phyloP scores from a whole-genome alignment of 164 flowering plant species.

The Magnolia changhungtana region DNA sequence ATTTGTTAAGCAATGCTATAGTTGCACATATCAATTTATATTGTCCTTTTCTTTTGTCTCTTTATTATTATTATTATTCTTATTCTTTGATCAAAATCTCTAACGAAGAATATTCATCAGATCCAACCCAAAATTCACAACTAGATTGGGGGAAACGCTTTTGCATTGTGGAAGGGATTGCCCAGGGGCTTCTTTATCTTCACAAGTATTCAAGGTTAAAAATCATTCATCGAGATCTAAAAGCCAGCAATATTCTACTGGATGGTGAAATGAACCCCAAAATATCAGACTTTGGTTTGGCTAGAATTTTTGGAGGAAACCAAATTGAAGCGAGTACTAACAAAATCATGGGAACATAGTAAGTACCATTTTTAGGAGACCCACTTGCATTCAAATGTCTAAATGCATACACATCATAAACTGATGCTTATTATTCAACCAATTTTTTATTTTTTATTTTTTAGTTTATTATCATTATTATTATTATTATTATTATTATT shows the following conservation, averaged over 20 bases:
- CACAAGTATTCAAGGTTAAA: slow-evolving; percentile 48
- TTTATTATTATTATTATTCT: too few species aligned
- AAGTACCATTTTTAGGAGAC: slow-evolving; percentile 8
- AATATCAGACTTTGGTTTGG: slow-evolving; percentile 54
- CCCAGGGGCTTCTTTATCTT: slow-evolving; percentile 51
- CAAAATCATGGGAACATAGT: slow-evolving; percentile 36
- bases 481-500: too few species aligned
- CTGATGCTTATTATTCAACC: too few species aligned
- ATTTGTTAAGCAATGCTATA: too few species aligned
- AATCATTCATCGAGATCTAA: slow-evolving; percentile 56
- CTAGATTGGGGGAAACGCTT: slow-evolving; percentile 25
- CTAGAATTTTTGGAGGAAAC: slow-evolving; percentile 30
- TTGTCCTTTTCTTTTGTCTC: too few species aligned
- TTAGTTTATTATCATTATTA: too few species aligned
- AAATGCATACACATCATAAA: too few species aligned
- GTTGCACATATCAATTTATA: too few species aligned
- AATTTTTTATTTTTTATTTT: too few species aligned
- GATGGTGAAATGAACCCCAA: slow-evolving; percentile 43
- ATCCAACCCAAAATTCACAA: not conserved
- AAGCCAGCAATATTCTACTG: slow-evolving; percentile 47
- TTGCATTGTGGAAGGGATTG: slow-evolving; percentile 35
- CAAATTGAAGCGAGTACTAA: slow-evolving; percentile 22
- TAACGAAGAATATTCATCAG: not conserved
- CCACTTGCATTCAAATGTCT: not conserved
- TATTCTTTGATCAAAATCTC: too few species aligned